phyloP scores from a whole-genome alignment of 345 rosid species.

The Erucastrum elatum region DNA sequence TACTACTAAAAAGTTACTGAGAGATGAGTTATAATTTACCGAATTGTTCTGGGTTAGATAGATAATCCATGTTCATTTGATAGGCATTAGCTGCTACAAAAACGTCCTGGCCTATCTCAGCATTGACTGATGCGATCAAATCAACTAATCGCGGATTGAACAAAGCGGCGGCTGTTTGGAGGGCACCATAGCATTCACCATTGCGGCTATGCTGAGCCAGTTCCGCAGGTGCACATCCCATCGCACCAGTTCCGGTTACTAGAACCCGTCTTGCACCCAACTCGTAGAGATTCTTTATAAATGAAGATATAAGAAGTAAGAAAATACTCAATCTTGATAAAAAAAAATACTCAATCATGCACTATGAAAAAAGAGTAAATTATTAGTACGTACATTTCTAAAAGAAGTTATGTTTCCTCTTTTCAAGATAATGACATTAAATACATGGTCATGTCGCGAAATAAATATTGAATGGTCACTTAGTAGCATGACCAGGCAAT shows the following conservation, averaged over 20 bases:
- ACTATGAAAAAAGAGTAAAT: background rate
- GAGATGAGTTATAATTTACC: constrained; percentile 41
- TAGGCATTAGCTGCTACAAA: constrained; percentile 59
- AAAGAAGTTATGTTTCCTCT: background rate
- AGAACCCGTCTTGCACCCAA: constrained; percentile 77
- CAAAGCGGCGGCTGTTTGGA: constrained; percentile 62
- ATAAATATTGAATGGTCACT: constrained; percentile 20
- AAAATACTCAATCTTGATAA: background rate
- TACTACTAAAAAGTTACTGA: background rate
- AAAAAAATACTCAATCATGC: background rate
- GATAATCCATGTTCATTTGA: constrained; percentile 56
- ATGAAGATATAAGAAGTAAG: background rate
- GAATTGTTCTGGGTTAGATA: constrained; percentile 56
- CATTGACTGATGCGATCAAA: constrained; percentile 51
- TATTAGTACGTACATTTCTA: background rate
- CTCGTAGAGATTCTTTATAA: constrained; percentile 56
- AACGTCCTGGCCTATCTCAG: constrained; percentile 51
- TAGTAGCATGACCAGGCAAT: background rate
- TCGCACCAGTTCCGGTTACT: constrained; percentile 85
- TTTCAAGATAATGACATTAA: constrained; percentile 20
- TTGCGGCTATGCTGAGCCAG: constrained; percentile 63
- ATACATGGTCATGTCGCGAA: background rate
- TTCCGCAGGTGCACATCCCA: constrained; percentile 85
- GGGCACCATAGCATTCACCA: constrained; percentile 65
- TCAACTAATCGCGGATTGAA: constrained; percentile 67